Conservation (phyloP, 2,329 filamentous ascomycete species). For the Bipolaris bicolor region DNA sequence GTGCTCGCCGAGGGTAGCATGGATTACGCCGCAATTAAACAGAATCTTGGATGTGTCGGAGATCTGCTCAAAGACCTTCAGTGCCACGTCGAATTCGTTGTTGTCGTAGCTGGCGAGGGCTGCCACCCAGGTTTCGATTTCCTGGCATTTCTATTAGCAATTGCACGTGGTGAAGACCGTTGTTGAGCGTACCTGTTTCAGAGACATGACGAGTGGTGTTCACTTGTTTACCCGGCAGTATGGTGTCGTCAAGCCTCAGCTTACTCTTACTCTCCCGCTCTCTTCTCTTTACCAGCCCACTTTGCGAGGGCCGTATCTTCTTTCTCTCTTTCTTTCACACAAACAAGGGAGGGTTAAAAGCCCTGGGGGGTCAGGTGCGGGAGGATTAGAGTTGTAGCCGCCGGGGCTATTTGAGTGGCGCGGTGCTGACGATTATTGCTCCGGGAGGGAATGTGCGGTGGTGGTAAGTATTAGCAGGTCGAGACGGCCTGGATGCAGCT, state of each 20-base stretch:
- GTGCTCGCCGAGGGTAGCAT: conserved; percentile 94
- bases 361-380: conserved; percentile 16
- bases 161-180: conserved; percentile 23
- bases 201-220: conserved; percentile 53
- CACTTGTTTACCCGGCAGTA: conserved; percentile 49
- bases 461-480: conserved; percentile 22
- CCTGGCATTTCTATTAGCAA: conserved; percentile 60
- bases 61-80: conserved; percentile 83
- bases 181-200: conserved; percentile 52
- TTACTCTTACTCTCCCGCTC: conserved; percentile 10
- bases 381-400: conserved; percentile 34
- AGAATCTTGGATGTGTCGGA: conserved; percentile 96
- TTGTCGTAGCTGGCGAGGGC: conserved; percentile 93
- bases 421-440: conserved; percentile 23
- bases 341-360: conserved; percentile 23
- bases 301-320: conserved; percentile 27
- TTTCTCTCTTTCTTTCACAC: conserved; percentile 13
- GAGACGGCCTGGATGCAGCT: conserved; percentile 13
- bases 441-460: conserved; percentile 14
- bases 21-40: conserved; percentile 98
- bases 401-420: conserved; percentile 35
- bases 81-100: conserved; percentile 92
- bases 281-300: conserved; percentile 35
- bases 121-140: conserved; percentile 98
- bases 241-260: conserved; percentile 49